phyloP scores from a whole-genome alignment of 768 basidiomycete species.

The Mycena alexandri region DNA sequence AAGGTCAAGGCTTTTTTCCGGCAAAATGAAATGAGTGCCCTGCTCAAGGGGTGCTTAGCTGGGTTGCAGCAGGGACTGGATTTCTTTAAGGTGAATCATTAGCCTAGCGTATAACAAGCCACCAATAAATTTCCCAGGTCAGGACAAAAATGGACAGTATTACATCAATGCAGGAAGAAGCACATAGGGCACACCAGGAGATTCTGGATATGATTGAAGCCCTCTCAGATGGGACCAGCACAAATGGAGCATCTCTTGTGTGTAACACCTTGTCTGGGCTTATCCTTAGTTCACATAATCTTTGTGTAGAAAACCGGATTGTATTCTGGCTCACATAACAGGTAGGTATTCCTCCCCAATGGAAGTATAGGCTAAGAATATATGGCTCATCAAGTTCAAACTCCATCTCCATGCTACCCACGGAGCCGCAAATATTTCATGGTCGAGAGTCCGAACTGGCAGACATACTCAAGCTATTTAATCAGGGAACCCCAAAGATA shows the following conservation, averaged over 20 bases:
- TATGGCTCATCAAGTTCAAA: background rate
- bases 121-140: background rate
- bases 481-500: background rate
- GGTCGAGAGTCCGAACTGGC: background rate
- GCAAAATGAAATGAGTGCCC: background rate
- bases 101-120: background rate
- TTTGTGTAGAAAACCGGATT: too few relatives aligned
- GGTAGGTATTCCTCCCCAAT: too few relatives aligned
- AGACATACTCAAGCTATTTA: background rate
- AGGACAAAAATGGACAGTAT: background rate
- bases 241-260: too few relatives aligned
- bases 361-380: background rate
- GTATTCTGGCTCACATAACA: background rate
- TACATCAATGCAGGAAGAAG: too few relatives aligned
- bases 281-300: too few relatives aligned
- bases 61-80: background rate
- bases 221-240: too few relatives aligned
- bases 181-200: too few relatives aligned
- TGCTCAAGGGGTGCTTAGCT: background rate
- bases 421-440: conserved; percentile 6
- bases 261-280: too few relatives aligned
- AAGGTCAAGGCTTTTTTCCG: background rate
- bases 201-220: too few relatives aligned
- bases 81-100: background rate
- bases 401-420: background rate